Base-by-base conservation (phyloP, 2,329 filamentous ascomycete species). In the Hypoxylon sp. region DNA sequence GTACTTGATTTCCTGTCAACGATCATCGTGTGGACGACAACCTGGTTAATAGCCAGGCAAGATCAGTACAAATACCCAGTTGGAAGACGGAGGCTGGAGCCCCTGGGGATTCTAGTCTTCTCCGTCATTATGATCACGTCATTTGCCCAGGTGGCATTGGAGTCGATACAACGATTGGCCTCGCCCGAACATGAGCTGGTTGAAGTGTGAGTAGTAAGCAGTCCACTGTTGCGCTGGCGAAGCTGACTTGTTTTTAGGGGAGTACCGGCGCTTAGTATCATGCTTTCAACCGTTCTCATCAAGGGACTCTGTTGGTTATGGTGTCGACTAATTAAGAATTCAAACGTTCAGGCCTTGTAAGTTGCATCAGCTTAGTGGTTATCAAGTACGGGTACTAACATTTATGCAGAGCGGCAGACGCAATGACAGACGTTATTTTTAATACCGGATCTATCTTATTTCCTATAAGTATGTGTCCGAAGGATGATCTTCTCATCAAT, bases 391-490 rank as follows among this genome's bases (percentile, higher is more conserved):
- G 26, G 20, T 39, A 17, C 64, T 68, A 62, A 68, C 43, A 11
- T 22, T 51, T 13, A 7, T 54, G 6, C 55, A 82, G 80, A 56
- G 83, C 83, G 32, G 80, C 84, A 26, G 83, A 85, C 65, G 82
- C 82, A 54, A 80, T 82, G 73, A 90, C 91, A 0, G 91, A 97
- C 72, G 91, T 97, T 26, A 88, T 97, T 30, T 97, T 97, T 85
- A 97, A 97, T 78, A 87, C 87, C 0, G 94, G 95, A 72, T 93
- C 91, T 67, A 95, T 97, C 72, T 84, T 95, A 22, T 97, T 97
- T 74, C 93, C 93, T 1, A 86, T 96, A 7, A 72, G 85, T 87
- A 77, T 67, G 81, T 77, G 5, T 17, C 28, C 20, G 26, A 26
- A 24, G 26, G 15, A 1, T 15, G 48, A 34, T 41, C 54, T 51